Evolutionary conservation across 768 basidiomycete species (phyloP).

Genomic region (Pholiota microspora): DNA sequence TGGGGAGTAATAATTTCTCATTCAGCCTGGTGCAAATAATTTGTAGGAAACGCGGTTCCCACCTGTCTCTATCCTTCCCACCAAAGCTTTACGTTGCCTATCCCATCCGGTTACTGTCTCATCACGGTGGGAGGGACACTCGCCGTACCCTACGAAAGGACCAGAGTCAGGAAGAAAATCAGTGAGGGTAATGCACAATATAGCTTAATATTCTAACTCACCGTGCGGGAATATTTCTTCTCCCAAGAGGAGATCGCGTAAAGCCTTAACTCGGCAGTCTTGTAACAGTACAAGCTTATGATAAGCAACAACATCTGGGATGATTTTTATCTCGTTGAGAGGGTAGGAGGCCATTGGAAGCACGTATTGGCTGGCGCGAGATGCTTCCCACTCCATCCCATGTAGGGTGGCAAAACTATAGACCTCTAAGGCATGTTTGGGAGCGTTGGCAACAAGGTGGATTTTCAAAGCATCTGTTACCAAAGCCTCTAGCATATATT

Average conservation of each 20-base stretch:
- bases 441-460: slow-evolving; percentile 60
- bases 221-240: slow-evolving; percentile 75
- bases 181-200: slow-evolving; percentile 1
- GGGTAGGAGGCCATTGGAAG: slow-evolving; percentile 57
- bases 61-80: slow-evolving; percentile 55
- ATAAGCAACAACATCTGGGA: slow-evolving; percentile 61
- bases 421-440: slow-evolving; percentile 60
- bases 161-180: slow-evolving; percentile 3
- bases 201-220: slow-evolving; percentile 15
- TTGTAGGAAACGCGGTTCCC: slow-evolving; percentile 9
- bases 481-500: slow-evolving; percentile 54
- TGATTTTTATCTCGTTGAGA: slow-evolving; percentile 44
- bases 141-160: slow-evolving; percentile 48
- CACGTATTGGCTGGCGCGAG: slow-evolving; percentile 57
- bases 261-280: slow-evolving; percentile 47
- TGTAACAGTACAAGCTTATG: slow-evolving; percentile 64
- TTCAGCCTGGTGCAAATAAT: not conserved
- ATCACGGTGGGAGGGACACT: slow-evolving; percentile 51
- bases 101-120: slow-evolving; percentile 51
- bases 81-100: slow-evolving; percentile 41
- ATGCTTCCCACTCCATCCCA: slow-evolving; percentile 46
- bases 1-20: slow-evolving; percentile 7
- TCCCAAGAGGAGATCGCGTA: slow-evolving; percentile 49
- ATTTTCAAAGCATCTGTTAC: slow-evolving; percentile 41
- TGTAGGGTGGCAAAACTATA: slow-evolving; percentile 54